Conservation (phyloP, 148 eudicot genomes). For the Heliamphora exappendiculata region DNA sequence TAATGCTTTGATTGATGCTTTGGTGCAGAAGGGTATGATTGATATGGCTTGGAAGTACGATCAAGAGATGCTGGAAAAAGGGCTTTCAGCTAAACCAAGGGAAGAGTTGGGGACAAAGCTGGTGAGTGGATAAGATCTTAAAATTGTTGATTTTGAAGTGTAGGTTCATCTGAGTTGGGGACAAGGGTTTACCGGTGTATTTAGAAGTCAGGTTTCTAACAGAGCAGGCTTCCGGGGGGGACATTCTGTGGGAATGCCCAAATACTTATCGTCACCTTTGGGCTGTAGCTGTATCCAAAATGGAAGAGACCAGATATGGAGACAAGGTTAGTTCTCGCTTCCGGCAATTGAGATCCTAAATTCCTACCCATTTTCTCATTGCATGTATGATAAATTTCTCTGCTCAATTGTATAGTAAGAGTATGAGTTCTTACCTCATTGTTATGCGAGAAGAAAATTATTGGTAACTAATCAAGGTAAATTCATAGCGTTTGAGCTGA, state of each 20-base stretch:
- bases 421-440: not conserved
- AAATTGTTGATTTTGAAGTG: slow-evolving; percentile 2
- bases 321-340: not conserved
- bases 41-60: slow-evolving; percentile 81
- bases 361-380: not conserved
- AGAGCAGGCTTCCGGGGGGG: not conserved
- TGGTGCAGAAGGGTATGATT: slow-evolving; percentile 81
- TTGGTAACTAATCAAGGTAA: not conserved
- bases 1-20: slow-evolving; percentile 86
- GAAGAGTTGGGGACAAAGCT: slow-evolving; percentile 42
- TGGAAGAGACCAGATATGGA: not conserved
- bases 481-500: not conserved
- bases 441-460: not conserved
- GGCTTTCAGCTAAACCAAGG: slow-evolving; percentile 84
- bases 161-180: not conserved
- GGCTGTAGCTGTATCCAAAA: not conserved
- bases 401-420: slow-evolving; percentile 2
- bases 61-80: slow-evolving; percentile 79
- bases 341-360: not conserved
- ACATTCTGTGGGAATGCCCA: no score
- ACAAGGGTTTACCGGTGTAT: no score
- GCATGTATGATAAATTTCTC: not conserved
- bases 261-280: no score
- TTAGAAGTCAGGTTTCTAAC: not conserved
- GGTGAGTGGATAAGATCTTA: slow-evolving; percentile 21